Evolutionary conservation across 2,329 filamentous ascomycete genomes (phyloP), one percentile per base, ranked within the genome.

Genomic region (Onygenales sp.): DNA sequence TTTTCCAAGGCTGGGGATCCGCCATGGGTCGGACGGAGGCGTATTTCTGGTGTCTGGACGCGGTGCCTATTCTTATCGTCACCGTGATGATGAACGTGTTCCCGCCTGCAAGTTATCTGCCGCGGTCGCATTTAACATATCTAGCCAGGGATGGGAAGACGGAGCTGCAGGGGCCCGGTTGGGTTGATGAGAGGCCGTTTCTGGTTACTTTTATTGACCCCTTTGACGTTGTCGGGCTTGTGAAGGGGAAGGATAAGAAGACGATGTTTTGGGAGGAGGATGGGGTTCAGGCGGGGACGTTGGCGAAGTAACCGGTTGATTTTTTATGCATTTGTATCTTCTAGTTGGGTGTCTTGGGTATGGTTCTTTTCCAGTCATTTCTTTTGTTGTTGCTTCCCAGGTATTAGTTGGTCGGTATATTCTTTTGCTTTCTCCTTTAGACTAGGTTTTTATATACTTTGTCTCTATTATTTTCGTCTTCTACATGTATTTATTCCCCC

Each of bases 1-100:
- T 75, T 51, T 73, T 74, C 56, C 54, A 67, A 62, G 39, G 56
- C 55, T 67, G 70, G 62, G 62, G 67, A 54, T 65, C 66, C 48
- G 57, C 61, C 59, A 57, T 69, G 53, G 62, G 72, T 51, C 68
- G 67, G 42, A 70, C 77, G 48, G 78, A 82, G 53, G 72, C 71
- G 60, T 77, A 74, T 57, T 77, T 80, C 56, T 81, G 75, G 72
- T 65, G 80, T 34, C 79, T 81, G 54, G 79, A 81, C 58, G 72
- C 70, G 4, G 61, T 67, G 2, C 71, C 79, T 50, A 79, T 81
- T 72, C 73, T 77, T 14, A 56, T 71, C 48, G 79, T 79, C 56
- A 76, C 74, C 10, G 67, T 70, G 4, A 57, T 81, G 50, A 65
- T 80, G n/a, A 79, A 79, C 55, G 52, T 76, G 17, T 77, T 71